phyloP scores from a whole-genome alignment of 768 basidiomycete species.

The Xerocomus potaroensis region DNA sequence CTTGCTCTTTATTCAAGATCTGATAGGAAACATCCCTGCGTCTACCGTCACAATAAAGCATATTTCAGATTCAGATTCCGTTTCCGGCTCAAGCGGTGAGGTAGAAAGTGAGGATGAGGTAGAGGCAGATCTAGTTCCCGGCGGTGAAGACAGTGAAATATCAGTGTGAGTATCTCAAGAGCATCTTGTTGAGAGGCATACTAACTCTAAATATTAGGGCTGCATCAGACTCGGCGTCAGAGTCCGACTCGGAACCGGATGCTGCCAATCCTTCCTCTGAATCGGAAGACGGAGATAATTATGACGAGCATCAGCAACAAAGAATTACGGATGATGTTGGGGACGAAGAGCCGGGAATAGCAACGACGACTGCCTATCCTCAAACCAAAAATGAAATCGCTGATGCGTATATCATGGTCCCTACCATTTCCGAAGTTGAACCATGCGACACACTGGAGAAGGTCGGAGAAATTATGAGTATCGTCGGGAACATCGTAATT shows the following conservation, averaged over 20 bases:
- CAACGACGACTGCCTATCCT: conserved; percentile 41
- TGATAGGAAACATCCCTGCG: conserved; percentile 41
- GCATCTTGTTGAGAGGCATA: conserved; percentile 4
- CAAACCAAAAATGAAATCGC: conserved; percentile 68
- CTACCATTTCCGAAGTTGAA: conserved; percentile 60
- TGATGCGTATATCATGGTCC: conserved; percentile 56
- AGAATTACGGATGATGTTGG: conserved; percentile 33
- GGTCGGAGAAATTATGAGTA: conserved; percentile 74
- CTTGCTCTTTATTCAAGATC: conserved; percentile 64
- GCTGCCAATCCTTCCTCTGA: conserved; percentile 18
- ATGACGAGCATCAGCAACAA: conserved; percentile 3
- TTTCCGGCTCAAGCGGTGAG: conserved; percentile 50
- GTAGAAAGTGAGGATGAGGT: conserved; percentile 69
- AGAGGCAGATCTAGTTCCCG: conserved; percentile 52
- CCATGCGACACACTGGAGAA: conserved; percentile 63
- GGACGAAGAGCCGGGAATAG: conserved; percentile 48
- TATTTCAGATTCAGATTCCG: conserved; percentile 30
- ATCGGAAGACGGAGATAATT: conserved; percentile 16
- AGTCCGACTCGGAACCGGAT: conserved; percentile 32
- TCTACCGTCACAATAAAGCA: neutral
- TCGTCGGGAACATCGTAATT: conserved; percentile 70
- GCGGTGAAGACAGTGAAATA: conserved; percentile 36
- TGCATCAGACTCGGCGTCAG: conserved; percentile 34
- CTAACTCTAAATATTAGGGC: conserved; percentile 25
- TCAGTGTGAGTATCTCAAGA: conserved; percentile 18